phyloP scores from a whole-genome alignment of 2,329 filamentous ascomycete species.

The Colletotrichum incanum region DNA sequence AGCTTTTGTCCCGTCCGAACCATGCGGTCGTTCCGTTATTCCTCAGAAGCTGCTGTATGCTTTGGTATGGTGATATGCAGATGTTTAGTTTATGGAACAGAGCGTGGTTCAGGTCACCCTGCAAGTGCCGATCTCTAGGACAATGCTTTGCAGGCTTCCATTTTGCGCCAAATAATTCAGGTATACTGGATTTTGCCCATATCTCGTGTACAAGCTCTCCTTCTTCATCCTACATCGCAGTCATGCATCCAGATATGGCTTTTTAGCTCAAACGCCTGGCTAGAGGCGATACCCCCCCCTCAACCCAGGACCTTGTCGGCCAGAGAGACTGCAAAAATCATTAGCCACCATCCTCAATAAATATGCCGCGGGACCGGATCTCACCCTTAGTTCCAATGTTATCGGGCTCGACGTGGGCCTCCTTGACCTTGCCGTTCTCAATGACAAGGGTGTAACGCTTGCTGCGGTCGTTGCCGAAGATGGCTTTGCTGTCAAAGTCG shows the following conservation, averaged over 20 bases:
- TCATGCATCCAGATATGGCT: background rate
- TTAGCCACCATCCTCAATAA: slow-evolving; percentile 7
- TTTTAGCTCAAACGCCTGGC: background rate
- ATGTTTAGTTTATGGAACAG: background rate
- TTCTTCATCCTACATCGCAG: background rate
- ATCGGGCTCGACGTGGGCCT: slow-evolving; percentile 88
- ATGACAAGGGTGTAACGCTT: slow-evolving; percentile 91
- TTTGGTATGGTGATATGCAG: background rate
- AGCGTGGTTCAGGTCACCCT: too few relatives aligned
- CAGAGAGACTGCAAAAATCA: slow-evolving; percentile 59
- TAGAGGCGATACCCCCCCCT: background rate
- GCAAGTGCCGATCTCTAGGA: background rate
- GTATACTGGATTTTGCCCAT: background rate
- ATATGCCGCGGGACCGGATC: slow-evolving; percentile 45
- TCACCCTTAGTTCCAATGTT: slow-evolving; percentile 86
- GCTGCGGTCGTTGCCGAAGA: slow-evolving; percentile 87
- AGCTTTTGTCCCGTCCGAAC: slow-evolving; percentile 9
- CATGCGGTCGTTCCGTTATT: background rate
- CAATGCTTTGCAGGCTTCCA: background rate
- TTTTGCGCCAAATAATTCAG: slow-evolving; percentile 2
- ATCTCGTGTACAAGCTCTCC: background rate
- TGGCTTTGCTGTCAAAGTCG: slow-evolving; percentile 81
- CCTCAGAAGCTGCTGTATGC: background rate
- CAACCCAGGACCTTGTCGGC: slow-evolving; percentile 66
- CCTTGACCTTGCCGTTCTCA: slow-evolving; percentile 88